These are phyloP conservation scores for Trichoderma sp. DNA, from an alignment of 2,329 filamentous ascomycete species.

Conservation along the genomic window DNA sequence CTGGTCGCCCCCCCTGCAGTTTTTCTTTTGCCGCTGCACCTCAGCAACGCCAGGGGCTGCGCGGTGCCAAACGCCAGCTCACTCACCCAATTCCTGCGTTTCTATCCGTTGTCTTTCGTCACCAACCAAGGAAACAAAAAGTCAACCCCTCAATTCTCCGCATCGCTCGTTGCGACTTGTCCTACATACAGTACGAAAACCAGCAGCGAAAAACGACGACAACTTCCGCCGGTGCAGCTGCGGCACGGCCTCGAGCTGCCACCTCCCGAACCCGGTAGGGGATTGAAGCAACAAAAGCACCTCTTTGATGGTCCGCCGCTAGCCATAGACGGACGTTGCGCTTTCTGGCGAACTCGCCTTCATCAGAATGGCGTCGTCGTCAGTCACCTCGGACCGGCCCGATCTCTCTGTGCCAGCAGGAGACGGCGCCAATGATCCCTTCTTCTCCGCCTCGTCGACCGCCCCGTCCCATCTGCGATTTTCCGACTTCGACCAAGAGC, in stretches of 20 bases:
- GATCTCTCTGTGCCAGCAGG: constrained; percentile 39
- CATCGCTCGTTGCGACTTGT: neutral
- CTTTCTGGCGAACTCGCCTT: constrained; percentile 25
- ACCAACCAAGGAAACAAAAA: neutral
- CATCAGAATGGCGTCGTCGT: constrained; percentile 43
- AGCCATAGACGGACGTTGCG: constrained; percentile 24
- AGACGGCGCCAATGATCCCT: constrained; percentile 51
- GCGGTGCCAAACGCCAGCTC: constrained; percentile 6
- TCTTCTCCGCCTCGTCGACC: constrained; percentile 42
- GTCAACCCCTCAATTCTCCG: constrained; percentile 6
- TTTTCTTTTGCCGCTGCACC: constrained; percentile 3
- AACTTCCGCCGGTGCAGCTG: constrained; percentile 3
- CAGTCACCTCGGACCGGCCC: constrained; percentile 42
- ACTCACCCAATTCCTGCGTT: neutral
- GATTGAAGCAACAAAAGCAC: neutral
- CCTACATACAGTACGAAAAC: neutral
- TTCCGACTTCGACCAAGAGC: constrained; percentile 76
- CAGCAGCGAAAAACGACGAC: neutral
- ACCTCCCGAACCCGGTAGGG: constrained; percentile 2
- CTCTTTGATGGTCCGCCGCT: constrained; percentile 23
- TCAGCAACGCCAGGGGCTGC: constrained; percentile 14
- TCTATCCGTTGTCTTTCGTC: neutral
- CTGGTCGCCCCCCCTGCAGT: constrained; percentile 5
- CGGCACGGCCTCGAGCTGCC: constrained; percentile 2
- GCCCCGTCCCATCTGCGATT: constrained; percentile 62